Base-by-base conservation (phyloP, 2,329 filamentous ascomycete genomes). In the Hypoxylon sp. region DNA sequence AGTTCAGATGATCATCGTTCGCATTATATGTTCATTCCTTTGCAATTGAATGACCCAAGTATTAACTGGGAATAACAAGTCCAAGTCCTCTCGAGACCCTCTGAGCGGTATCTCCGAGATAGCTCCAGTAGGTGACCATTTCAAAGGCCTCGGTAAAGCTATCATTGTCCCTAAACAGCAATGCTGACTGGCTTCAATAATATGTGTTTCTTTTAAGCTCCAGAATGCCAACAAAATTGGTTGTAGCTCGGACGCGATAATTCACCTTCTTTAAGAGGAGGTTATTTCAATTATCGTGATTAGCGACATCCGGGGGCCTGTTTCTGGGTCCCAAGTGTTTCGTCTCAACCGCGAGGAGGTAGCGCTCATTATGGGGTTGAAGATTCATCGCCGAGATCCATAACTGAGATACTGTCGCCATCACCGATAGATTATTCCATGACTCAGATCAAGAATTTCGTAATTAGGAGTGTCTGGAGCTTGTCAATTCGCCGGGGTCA, bases 131-230 rank as follows among this genome's bases (percentile, higher is more conserved):
- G 50, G 55, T 54, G 59, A 52, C 56, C 67, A 42, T 47, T 55
- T 35, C 11, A 19, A 54, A 48, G 61, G 19, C 47, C 56, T 62
- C 61, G 65, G 61, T 37, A 65, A 54, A 61, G 61, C 29, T 50
- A 29, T 68, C 56, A 59, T 62, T 68, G 47, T 51, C 65, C 47
- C 2, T 63, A 69, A 63, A 63, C 48, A 56, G 62, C 35, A 65
- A 67, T 57, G 37, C n/a, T 42, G 19, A 63, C 51, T 5, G 29
- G n/a, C 51, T 50, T 29, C 29, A 44, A 63, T 46, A 54, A 68
- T 64, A 65, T 37, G 50, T 53, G 53, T 33, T 17, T 54, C 67
- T 65, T 39, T 70, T 67, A 65, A 71, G 63, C 52, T 60, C 57
- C 37, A 57, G 42, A 58, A 35, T 11, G 19, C 52, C 13, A 37